These are phyloP conservation scores for Allodekkera sacchari DNA, from an alignment of 805 yeast genomes.

Conservation along the genomic window DNA sequence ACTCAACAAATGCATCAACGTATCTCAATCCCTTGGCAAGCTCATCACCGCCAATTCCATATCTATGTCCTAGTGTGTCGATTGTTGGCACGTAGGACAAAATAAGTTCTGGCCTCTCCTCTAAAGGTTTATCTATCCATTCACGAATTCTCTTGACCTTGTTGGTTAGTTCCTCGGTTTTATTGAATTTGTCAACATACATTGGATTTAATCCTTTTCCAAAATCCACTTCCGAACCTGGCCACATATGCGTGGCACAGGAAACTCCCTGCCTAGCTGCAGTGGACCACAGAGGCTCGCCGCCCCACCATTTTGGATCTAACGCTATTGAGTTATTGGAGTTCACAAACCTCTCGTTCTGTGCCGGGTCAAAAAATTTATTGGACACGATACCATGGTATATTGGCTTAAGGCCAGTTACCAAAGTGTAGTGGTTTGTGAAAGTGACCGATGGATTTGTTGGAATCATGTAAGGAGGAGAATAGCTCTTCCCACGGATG, in stretches of 20 bases:
- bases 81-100: slow-evolving; percentile 74
- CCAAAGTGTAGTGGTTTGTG: slow-evolving; percentile 87
- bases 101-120: slow-evolving; percentile 63
- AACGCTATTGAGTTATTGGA: slow-evolving; percentile 46
- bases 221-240: slow-evolving; percentile 75
- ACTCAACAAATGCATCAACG: slow-evolving; percentile 59
- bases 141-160: slow-evolving; percentile 52
- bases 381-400: slow-evolving; percentile 86
- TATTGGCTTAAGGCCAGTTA: slow-evolving; percentile 78
- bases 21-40: slow-evolving; percentile 44
- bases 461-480: slow-evolving; percentile 82
- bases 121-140: slow-evolving; percentile 58
- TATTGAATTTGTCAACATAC: slow-evolving; percentile 57
- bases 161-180: slow-evolving; percentile 45
- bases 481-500: slow-evolving; percentile 39
- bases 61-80: slow-evolving; percentile 68
- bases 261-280: slow-evolving; percentile 53
- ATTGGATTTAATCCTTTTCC: slow-evolving; percentile 36
- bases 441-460: slow-evolving; percentile 85
- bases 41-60: slow-evolving; percentile 58
- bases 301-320: slow-evolving; percentile 73
- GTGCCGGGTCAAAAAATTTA: slow-evolving; percentile 58
- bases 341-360: slow-evolving; percentile 52
- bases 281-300: slow-evolving; percentile 84
- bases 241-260: slow-evolving; percentile 93